Percentiles rank a stretch among this genome's conserved stretches.
These are phyloP conservation scores for Talaromyces islandicus DNA, from an alignment of 2,329 filamentous ascomycete species.

Conservation along the genomic window DNA sequence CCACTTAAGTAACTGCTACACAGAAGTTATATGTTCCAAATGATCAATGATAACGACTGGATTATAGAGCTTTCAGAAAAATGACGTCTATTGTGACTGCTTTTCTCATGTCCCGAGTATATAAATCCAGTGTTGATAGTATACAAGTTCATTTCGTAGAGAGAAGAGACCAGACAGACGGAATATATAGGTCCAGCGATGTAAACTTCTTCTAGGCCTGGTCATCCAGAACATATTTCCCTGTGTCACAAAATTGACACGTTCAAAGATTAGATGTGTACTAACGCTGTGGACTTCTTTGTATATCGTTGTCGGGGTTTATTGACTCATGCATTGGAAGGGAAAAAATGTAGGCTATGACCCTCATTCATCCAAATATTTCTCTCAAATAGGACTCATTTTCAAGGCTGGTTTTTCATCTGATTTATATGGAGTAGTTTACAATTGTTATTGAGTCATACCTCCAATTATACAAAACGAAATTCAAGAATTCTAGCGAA, in stretches of 20 bases:
- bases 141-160: too few relatives aligned
- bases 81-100: background rate
- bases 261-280: background rate
- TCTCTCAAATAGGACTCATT: background rate
- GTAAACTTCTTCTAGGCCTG: background rate
- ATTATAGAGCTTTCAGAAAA: background rate
- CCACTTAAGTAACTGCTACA: too few relatives aligned
- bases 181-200: background rate
- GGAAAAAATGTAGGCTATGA: too few relatives aligned
- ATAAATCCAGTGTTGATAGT: background rate
- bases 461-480: background rate
- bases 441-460: background rate
- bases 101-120: background rate
- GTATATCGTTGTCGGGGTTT: background rate
- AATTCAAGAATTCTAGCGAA: background rate
- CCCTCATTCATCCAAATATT: background rate
- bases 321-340: background rate
- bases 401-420: too few relatives aligned
- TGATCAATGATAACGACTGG: too few relatives aligned
- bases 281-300: background rate
- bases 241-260: background rate
- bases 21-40: too few relatives aligned
- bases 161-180: too few relatives aligned
- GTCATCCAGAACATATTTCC: background rate
- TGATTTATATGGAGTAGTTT: too few relatives aligned